Evolutionary conservation across 1,139 yeast genomes (phyloP).

Genomic region (Eremothecium coryli): DNA sequence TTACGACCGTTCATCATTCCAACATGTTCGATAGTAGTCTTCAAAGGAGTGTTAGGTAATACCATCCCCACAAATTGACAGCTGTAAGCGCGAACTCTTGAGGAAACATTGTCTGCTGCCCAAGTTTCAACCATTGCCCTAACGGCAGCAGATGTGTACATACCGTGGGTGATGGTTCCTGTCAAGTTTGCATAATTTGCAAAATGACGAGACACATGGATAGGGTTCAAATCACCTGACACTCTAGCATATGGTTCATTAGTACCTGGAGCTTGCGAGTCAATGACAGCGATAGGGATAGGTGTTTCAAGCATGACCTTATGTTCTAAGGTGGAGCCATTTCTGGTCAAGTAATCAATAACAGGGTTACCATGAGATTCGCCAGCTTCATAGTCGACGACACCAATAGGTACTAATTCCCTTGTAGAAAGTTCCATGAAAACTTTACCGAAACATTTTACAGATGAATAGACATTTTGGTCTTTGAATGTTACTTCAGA

Average conservation of each 20-base stretch:
- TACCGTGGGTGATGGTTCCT: constrained; percentile 97
- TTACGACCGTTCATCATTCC: constrained; percentile 99
- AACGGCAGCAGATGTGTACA: constrained; percentile 94
- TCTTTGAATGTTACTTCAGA: constrained; percentile 76
- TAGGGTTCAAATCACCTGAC: constrained; percentile 97
- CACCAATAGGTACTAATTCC: constrained; percentile 81
- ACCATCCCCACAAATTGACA: constrained; percentile 95
- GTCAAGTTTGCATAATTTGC: constrained; percentile 89
- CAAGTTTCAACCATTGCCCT: constrained; percentile 93
- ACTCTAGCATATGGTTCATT: constrained; percentile 96
- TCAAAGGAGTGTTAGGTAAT: constrained; percentile 83
- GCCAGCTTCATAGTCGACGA: constrained; percentile 84
- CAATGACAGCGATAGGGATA: constrained; percentile 68
- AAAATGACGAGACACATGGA: constrained; percentile 92
- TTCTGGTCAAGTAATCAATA: constrained; percentile 81
- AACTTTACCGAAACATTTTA: constrained; percentile 77
- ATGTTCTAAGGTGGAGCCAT: constrained; percentile 90
- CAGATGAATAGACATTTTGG: constrained; percentile 67
- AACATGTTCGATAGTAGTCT: constrained; percentile 84
- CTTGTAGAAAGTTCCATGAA: constrained; percentile 85
- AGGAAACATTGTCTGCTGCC: constrained; percentile 96
- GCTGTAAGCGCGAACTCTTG: constrained; percentile 90
- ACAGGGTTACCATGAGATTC: constrained; percentile 96
- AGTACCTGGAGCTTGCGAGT: constrained; percentile 47
- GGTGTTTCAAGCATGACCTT: constrained; percentile 84